A percentile compares a stretch with the other conserved stretches of the same genome.
These are phyloP conservation scores for Penicillium pulvis DNA, from an alignment of 495 filamentous ascomycete species.

Conservation along the genomic window DNA sequence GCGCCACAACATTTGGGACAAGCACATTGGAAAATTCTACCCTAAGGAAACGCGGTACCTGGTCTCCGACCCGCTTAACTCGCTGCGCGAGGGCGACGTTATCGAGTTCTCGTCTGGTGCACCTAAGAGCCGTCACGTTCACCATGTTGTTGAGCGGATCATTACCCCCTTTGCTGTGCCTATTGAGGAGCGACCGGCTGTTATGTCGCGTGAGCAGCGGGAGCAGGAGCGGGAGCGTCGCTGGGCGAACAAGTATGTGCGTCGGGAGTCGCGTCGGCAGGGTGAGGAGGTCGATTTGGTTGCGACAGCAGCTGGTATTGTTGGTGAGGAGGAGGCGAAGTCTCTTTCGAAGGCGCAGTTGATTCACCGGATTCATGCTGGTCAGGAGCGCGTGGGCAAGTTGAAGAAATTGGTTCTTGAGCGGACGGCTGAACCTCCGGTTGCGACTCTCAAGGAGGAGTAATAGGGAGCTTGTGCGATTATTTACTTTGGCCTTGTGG, in stretches of 20 bases:
- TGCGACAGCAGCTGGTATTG: conserved; percentile 2
- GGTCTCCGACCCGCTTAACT: conserved; percentile 76
- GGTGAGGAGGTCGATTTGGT: conserved; percentile 27
- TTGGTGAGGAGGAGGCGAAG: conserved; percentile 7
- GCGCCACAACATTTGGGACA: conserved; percentile 41
- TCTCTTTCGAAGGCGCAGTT: conserved; percentile 20
- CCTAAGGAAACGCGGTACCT: conserved; percentile 48
- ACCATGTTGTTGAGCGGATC: conserved; percentile 76
- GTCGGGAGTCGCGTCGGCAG: conserved; percentile 41
- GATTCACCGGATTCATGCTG: conserved; percentile 26
- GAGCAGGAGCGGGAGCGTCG: conserved; percentile 49
- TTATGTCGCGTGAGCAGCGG: conserved; percentile 65
- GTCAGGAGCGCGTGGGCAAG: conserved; percentile 28
- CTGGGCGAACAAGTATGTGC: conserved; percentile 51
- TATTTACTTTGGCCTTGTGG: conserved; percentile 8
- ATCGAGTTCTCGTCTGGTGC: conserved; percentile 73
- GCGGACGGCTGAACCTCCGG: conserved; percentile 11
- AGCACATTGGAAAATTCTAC: conserved; percentile 44
- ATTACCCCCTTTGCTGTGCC: conserved; percentile 69
- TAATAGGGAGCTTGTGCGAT: background rate
- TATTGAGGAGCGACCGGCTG: conserved; percentile 61
- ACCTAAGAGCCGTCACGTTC: conserved; percentile 64
- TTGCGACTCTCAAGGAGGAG: background rate
- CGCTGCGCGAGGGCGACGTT: conserved; percentile 73
- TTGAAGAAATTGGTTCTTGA: conserved; percentile 29